phyloP scores from a whole-genome alignment of 345 rosid genomes.

The Hibiscus trionum region DNA sequence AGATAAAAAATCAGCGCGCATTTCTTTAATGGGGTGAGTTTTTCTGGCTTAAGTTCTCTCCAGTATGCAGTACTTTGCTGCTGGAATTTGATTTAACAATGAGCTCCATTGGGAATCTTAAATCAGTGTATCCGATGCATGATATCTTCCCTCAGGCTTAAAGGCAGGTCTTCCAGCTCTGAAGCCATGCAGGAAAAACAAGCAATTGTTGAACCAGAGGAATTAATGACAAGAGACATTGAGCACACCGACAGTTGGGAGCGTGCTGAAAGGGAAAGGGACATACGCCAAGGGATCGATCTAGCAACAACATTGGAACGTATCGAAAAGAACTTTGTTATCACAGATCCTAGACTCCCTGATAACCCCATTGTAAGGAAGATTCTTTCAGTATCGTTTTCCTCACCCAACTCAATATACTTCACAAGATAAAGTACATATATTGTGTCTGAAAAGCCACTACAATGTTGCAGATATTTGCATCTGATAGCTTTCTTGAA shows the following conservation, averaged over 20 bases:
- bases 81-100: neutral
- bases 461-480: conserved; percentile 62
- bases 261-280: conserved; percentile 56
- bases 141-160: conserved; percentile 38
- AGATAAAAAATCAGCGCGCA: conserved; percentile 42
- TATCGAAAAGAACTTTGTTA: conserved; percentile 94
- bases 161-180: conserved; percentile 39
- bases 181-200: conserved; percentile 34
- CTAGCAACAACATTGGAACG: conserved; percentile 94
- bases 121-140: conserved; percentile 1
- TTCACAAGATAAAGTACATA: neutral
- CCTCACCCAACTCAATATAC: neutral
- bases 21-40: conserved; percentile 54
- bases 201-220: conserved; percentile 46
- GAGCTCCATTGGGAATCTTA: neutral
- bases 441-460: neutral
- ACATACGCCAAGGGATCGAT: conserved; percentile 90
- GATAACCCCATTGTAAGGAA: conserved; percentile 86
- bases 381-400: neutral
- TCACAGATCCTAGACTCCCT: conserved; percentile 93
- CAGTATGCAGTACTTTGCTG: neutral
- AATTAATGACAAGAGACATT: conserved; percentile 63
- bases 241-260: conserved; percentile 65
- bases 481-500: conserved; percentile 96
- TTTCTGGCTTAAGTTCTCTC: conserved; percentile 1